Evolutionary conservation across 208 protist genomes (phyloP).

Genomic region (Trypanosoma brucei): DNA sequence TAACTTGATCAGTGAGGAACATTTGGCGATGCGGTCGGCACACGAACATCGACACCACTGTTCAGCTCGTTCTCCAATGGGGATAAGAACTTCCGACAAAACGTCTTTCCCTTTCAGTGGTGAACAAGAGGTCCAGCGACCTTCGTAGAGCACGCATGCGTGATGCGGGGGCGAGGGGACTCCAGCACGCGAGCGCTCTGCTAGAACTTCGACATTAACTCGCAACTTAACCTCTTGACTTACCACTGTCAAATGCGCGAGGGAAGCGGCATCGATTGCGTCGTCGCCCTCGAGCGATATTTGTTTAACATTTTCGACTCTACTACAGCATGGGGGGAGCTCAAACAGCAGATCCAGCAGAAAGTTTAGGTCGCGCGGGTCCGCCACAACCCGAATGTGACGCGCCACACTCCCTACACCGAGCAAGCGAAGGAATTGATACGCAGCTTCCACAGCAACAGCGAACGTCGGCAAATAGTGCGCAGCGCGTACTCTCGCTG

Average conservation of each 20-base stretch:
- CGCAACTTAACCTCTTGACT: constrained; percentile 7
- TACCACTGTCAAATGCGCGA: constrained; percentile 13
- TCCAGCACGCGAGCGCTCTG: too few species aligned
- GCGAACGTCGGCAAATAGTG: constrained; percentile 42
- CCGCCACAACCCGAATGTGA: constrained; percentile 1
- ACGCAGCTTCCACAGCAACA: constrained; percentile 25
- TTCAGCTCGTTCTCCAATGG: neutral
- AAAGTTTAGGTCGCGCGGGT: constrained; percentile 3
- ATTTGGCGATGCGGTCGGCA: neutral
- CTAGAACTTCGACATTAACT: neutral
- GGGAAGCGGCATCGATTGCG: neutral
- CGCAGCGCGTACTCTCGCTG: constrained; percentile 31
- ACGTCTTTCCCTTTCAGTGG: neutral
- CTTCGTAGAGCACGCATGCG: neutral
- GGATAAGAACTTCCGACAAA: neutral
- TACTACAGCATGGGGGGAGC: neutral
- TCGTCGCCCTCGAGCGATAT: neutral
- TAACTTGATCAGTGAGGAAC: constrained; percentile 4
- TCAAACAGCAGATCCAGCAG: constrained; percentile 10
- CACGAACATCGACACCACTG: neutral
- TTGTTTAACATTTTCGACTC: neutral
- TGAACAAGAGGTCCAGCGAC: neutral
- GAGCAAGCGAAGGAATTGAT: constrained; percentile 18
- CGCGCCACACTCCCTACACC: neutral
- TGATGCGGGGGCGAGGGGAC: neutral